Evolutionary conservation across 306 rosid species (phyloP).

Genomic region (Malus asiatica): DNA sequence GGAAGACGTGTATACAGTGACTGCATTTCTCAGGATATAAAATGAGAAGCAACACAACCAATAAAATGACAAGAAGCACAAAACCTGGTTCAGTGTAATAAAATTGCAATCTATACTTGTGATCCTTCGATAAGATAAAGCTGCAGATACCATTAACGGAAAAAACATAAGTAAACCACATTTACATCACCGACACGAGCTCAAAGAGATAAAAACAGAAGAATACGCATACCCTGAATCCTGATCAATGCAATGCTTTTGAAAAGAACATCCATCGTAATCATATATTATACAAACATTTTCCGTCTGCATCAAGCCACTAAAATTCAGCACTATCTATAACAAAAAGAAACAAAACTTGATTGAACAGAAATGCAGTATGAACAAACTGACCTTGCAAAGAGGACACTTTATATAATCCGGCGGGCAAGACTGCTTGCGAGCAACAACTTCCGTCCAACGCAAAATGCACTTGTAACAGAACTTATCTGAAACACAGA

Average conservation of each 20-base stretch:
- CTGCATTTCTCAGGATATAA: not conserved
- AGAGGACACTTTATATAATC: slow-evolving; percentile 75
- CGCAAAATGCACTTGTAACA: slow-evolving; percentile 85
- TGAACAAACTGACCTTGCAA: slow-evolving; percentile 61
- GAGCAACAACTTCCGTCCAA: slow-evolving; percentile 69
- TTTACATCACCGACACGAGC: not conserved
- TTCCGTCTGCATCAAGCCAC: slow-evolving; percentile 38
- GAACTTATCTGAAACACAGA: slow-evolving; percentile 58
- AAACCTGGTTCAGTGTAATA: slow-evolving; percentile 85
- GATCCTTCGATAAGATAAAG: slow-evolving; percentile 62
- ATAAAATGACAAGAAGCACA: slow-evolving; percentile 6
- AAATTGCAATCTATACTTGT: slow-evolving; percentile 78
- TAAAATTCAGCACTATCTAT: not conserved
- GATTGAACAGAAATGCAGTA: slow-evolving; percentile 2
- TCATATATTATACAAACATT: slow-evolving; percentile 57
- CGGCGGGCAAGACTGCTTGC: slow-evolving; percentile 36
- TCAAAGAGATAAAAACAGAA: slow-evolving; percentile 3
- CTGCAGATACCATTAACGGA: slow-evolving; percentile 32
- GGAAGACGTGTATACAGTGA: not conserved
- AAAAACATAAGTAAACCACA: slow-evolving; percentile 9
- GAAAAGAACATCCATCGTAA: slow-evolving; percentile 56
- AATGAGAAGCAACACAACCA: not conserved
- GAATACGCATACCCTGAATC: slow-evolving; percentile 45
- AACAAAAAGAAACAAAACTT: not conserved
- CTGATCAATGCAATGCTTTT: slow-evolving; percentile 45